Base-by-base conservation (phyloP, 2,329 filamentous ascomycete species). In the Stromatinia cepivora region DNA sequence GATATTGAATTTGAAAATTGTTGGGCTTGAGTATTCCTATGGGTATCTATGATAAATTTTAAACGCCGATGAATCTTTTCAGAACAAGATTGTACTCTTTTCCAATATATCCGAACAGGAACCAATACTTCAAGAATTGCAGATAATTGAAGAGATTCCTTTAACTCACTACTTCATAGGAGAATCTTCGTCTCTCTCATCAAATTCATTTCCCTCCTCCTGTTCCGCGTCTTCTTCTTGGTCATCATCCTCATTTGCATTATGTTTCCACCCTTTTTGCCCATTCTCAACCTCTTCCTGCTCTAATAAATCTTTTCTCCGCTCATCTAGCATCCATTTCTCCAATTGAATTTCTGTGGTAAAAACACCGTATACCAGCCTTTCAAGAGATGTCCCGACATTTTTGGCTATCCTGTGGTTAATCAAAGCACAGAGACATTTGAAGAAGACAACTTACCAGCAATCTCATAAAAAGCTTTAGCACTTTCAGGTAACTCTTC, bases 401-500 rank as follows among this genome's bases (percentile, higher is more conserved):
- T 74, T 76, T 13, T 69, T 68, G 50, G 76, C 77, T 78, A 70
- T 28, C 20, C 28, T 46, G 54, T 71, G 48, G 64, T 59, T 61
- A 69, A 54, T 56, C 36, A 63, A 50, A 56, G 17, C n/a, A 20
- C 3, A 25, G 39, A 64, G 31, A 48, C 22, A 9, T 28, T 9
- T 25, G 36, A 64, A 2, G 48, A 52, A 22, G 39, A 36, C 15
- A 39, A 68, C 56, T 78, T 77, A 67, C 83, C 83, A 52, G 81
- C 81, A 70, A 79, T 78, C 17, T 76, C 76, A 70, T 83, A 84
- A 58, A 86, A 81, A 0, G 74, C 72, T 56, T 76, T 82, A 0
- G 82, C 82, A 4, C 74, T 72, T 10, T 79, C 78, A 0, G 81
- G 79, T 42, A 86, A 77, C 11, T 85, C 82, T 6, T 80, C 78